These are phyloP conservation scores for Fusarium lateritium DNA, from an alignment of 2,329 filamentous ascomycete species.

Conservation along the genomic window DNA sequence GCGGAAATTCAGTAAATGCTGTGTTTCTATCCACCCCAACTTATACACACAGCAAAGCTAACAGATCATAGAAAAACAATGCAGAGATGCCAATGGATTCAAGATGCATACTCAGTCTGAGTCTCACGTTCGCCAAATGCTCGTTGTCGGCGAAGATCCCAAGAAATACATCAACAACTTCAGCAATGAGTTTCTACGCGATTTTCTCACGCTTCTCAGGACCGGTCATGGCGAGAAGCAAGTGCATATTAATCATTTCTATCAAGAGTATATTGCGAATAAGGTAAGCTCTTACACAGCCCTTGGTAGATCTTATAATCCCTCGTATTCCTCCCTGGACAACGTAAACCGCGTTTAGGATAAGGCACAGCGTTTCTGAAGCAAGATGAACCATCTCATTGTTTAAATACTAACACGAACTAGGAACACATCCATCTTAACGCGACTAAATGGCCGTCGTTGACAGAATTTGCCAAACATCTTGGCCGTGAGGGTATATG, in stretches of 20 bases:
- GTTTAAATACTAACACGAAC: not conserved
- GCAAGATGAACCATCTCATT: not conserved
- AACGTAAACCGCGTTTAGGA: no score
- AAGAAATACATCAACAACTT: constrained; percentile 87
- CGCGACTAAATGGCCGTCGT: constrained; percentile 86
- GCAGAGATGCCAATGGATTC: constrained; percentile 89
- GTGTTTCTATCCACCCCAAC: not conserved
- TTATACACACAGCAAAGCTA: not conserved
- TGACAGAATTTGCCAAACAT: constrained; percentile 92
- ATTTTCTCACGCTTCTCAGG: constrained; percentile 82
- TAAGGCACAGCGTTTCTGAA: no score
- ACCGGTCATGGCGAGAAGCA: constrained; percentile 93
- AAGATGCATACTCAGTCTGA: constrained; percentile 90
- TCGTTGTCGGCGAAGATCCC: constrained; percentile 88
- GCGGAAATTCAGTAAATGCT: not conserved
- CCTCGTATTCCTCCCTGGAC: no score
- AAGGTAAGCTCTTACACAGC: constrained; percentile 58
- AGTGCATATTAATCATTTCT: constrained; percentile 92
- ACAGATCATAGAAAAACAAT: constrained; percentile 58
- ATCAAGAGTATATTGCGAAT: constrained; percentile 91
- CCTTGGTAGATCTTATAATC: not conserved
- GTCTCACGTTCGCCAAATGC: constrained; percentile 89
- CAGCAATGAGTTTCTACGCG: constrained; percentile 83
- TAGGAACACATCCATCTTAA: constrained; percentile 92
- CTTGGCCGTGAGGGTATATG: constrained; percentile 90